Base-by-base conservation (phyloP, 768 basidiomycete genomes). In the Tulasnella sp. region DNA sequence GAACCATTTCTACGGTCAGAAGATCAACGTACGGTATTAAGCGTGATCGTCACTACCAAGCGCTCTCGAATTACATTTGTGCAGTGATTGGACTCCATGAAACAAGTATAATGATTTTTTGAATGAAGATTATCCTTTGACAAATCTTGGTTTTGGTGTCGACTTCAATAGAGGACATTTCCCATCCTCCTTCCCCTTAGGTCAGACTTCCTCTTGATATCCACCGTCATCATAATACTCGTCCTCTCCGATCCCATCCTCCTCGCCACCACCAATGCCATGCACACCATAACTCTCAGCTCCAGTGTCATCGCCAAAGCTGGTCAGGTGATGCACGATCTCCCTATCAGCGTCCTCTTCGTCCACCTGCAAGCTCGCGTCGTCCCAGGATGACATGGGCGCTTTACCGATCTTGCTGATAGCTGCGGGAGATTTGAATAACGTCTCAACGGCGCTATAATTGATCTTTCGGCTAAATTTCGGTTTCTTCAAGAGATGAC, bases 401-500 rank as follows among this genome's bases (percentile, higher is more conserved):
- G 43, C 48, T 30, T 58, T 53, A 19, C 19, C 26, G n/a, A 26
- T 44, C 1, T 26, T 41, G 19, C 26, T 30, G 3, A 32, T 38
- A 23, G 41, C 23, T 27, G 42, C 44, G 19, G 30, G 64, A 51
- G 64, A 63, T 41, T 65, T 65, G 68, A 94, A 89, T 10, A 95
- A 77, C 58, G 81, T 80, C 65, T 87, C 85, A 55, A 94, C 80
- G 0, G 88, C 90, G 65, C 88, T 86, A 69, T 95, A 96, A 70
- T 96, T 96, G 73, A 95, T 94, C 53, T 90, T 82, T 68, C 89
- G 89, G 72, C 88, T 91, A 72, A 93, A 92, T 56, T 71, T 70
- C 67, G 83, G 86, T 23, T 86, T 91, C 75, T 86, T 85, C 66
- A 92, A 76, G 34, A 94, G 77, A 61, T 82, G 83, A 38, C 78